phyloP scores from a whole-genome alignment of 2,329 filamentous ascomycete species.

The Pyrenochaeta sp. region DNA sequence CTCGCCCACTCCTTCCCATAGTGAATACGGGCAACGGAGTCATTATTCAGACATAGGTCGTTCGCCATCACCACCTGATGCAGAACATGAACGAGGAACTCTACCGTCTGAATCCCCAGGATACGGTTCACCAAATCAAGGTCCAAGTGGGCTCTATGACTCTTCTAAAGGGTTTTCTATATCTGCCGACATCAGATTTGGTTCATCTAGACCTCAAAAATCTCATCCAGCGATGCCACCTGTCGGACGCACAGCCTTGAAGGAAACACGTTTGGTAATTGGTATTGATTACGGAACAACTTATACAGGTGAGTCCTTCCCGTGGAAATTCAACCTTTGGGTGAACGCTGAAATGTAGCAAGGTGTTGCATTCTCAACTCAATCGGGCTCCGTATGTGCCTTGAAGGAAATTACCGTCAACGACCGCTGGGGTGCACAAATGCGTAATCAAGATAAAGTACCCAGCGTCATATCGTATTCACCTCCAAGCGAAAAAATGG shows the following conservation, averaged over 20 bases:
- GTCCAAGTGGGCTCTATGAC: too few species aligned
- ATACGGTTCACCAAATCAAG: too few species aligned
- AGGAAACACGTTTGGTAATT: constrained; percentile 20
- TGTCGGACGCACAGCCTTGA: too few species aligned
- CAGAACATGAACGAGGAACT: too few species aligned
- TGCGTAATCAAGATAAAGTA: constrained; percentile 33
- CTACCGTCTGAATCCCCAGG: too few species aligned
- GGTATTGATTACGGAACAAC: constrained; percentile 33
- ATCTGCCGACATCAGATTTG: too few species aligned
- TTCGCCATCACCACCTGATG: too few species aligned
- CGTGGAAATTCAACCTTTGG: too few species aligned
- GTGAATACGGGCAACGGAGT: too few species aligned
- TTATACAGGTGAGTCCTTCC: constrained; percentile 18
- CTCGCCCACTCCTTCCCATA: too few species aligned
- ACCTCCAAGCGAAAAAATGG: constrained; percentile 1
- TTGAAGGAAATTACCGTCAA: constrained; percentile 34
- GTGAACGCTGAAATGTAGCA: neutral
- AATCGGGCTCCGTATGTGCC: constrained; percentile 5
- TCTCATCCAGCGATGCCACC: constrained; percentile 6
- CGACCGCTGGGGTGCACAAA: constrained; percentile 28
- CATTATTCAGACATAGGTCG: too few species aligned
- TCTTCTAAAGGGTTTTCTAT: too few species aligned
- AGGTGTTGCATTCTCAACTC: constrained; percentile 23
- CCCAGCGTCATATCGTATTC: constrained; percentile 42
- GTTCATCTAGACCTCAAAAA: constrained; percentile 1